phyloP scores from a whole-genome alignment of 257 asterid genomes.

The Schizonepeta tenuifolia region DNA sequence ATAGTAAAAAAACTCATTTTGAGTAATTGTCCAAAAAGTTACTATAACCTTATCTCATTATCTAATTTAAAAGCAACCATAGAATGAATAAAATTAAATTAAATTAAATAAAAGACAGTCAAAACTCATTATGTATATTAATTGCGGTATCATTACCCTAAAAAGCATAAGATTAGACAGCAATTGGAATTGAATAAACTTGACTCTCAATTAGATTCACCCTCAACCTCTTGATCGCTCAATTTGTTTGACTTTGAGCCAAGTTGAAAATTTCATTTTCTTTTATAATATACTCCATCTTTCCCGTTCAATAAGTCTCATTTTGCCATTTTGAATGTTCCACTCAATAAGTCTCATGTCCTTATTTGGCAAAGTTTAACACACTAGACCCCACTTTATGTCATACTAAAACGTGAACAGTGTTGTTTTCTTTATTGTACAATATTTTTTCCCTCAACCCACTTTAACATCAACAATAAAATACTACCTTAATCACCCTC shows the following conservation, averaged over 20 bases:
- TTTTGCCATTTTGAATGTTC: too few relatives aligned
- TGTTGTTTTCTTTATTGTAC: too few relatives aligned
- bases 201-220: conserved; percentile 18
- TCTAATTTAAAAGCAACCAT: neutral
- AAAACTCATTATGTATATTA: neutral
- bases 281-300: too few relatives aligned
- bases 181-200: neutral
- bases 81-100: neutral
- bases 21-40: conserved; percentile 8
- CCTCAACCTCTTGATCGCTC: neutral
- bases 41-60: neutral
- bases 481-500: too few relatives aligned
- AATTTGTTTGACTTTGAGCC: neutral
- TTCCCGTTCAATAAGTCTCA: too few relatives aligned
- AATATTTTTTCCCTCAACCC: too few relatives aligned
- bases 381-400: too few relatives aligned
- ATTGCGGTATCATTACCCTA: conserved; percentile 12
- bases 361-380: too few relatives aligned
- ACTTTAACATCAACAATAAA: too few relatives aligned
- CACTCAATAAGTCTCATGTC: too few relatives aligned
- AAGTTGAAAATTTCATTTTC: too few relatives aligned
- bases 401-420: too few relatives aligned
- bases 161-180: conserved; percentile 20
- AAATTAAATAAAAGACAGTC: neutral
- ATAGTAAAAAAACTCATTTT: conserved; percentile 7